phyloP scores from a whole-genome alignment of 805 yeast genomes.

The Blastobotrys attinorum region DNA sequence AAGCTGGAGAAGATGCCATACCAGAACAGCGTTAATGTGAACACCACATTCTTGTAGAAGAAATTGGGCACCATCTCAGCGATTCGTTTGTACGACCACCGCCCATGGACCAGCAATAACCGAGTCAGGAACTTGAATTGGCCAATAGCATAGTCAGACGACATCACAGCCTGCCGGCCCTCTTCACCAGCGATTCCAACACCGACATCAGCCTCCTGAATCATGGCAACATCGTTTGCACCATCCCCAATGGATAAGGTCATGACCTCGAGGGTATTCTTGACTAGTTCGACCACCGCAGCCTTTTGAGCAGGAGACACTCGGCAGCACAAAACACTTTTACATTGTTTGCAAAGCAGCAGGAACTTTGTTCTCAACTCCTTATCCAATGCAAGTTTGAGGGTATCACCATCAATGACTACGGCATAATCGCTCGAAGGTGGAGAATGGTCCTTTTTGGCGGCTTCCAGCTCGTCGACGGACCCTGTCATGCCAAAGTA shows the following conservation, averaged over 20 bases:
- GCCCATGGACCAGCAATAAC: slow-evolving; percentile 65
- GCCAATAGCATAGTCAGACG: slow-evolving; percentile 77
- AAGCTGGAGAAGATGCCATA: slow-evolving; percentile 61
- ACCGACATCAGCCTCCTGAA: slow-evolving; percentile 78
- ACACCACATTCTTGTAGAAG: slow-evolving; percentile 70
- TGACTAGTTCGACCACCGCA: slow-evolving; percentile 61
- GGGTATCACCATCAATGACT: slow-evolving; percentile 67
- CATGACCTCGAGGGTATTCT: slow-evolving; percentile 58
- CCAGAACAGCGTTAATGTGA: slow-evolving; percentile 73
- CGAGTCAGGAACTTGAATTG: slow-evolving; percentile 66
- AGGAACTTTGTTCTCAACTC: slow-evolving; percentile 48
- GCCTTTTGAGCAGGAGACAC: slow-evolving; percentile 87
- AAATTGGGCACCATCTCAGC: slow-evolving; percentile 78
- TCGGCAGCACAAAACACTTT: slow-evolving; percentile 71
- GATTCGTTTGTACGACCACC: slow-evolving; percentile 71
- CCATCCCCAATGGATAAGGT: slow-evolving; percentile 83
- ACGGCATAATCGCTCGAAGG: slow-evolving; percentile 55
- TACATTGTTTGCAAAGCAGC: slow-evolving; percentile 67
- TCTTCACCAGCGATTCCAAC: slow-evolving; percentile 85
- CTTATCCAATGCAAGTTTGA: slow-evolving; percentile 42
- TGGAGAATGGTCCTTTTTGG: slow-evolving; percentile 54
- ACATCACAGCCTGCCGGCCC: slow-evolving; percentile 83
- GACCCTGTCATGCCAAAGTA: slow-evolving; percentile 44
- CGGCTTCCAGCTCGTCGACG: slow-evolving; percentile 43
- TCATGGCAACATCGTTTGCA: slow-evolving; percentile 84